Conservation (phyloP, 2,329 filamentous ascomycete species). For the Colletotrichum neosansevieriae region DNA sequence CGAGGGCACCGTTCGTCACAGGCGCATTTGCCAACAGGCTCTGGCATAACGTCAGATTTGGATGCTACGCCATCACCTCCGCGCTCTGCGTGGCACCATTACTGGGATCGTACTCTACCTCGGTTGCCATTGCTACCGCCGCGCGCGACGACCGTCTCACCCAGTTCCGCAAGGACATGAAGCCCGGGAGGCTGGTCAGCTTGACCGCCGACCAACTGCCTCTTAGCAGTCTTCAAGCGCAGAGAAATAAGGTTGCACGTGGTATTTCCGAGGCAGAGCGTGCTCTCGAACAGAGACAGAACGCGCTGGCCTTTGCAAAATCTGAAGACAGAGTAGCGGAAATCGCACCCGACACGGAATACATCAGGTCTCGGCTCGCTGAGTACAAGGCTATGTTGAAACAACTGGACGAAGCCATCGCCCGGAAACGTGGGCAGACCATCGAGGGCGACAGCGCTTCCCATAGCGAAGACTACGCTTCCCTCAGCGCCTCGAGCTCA, state of each 20-base stretch:
- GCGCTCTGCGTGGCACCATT: constrained; percentile 46
- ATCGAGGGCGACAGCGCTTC: not conserved
- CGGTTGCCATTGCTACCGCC: constrained; percentile 2
- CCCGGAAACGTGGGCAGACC: not conserved
- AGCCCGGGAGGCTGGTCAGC: constrained; percentile 14
- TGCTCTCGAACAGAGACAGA: not conserved
- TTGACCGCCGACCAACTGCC: constrained; percentile 1
- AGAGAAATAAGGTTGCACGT: not conserved
- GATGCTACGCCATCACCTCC: constrained; percentile 47
- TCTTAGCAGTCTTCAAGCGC: not conserved
- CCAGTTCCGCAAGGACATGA: constrained; percentile 33
- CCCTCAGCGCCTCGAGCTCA: constrained; percentile 18
- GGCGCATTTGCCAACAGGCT: constrained; percentile 44
- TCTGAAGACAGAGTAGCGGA: not conserved
- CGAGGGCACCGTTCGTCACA: constrained; percentile 42
- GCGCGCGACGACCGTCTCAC: constrained; percentile 26
- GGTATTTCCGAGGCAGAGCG: constrained; percentile 4
- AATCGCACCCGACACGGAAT: not conserved
- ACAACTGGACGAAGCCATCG: constrained; percentile 13
- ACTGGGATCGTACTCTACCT: constrained; percentile 47
- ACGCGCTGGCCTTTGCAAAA: not conserved
- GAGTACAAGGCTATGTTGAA: not conserved
- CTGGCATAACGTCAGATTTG: constrained; percentile 55
- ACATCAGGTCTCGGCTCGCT: not conserved
- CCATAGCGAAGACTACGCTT: constrained; percentile 19